phyloP scores from a whole-genome alignment of 1,284 basidiomycete species.

The Sporisorium sorghi region DNA sequence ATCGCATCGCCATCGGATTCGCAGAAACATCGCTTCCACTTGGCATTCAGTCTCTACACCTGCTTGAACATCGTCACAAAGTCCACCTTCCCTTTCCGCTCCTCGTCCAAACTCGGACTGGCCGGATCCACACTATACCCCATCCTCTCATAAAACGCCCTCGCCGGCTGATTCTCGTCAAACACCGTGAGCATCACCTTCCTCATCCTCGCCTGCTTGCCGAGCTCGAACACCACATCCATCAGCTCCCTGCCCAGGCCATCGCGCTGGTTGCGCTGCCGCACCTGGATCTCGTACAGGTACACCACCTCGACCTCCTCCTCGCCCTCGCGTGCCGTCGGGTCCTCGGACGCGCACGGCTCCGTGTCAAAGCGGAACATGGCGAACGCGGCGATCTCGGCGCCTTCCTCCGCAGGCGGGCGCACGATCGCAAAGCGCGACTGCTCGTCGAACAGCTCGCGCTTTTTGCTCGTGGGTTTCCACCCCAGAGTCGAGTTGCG shows the following conservation, averaged over 20 bases:
- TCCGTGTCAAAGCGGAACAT: constrained; percentile 52
- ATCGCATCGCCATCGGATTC: not conserved
- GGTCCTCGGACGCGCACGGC: constrained; percentile 16
- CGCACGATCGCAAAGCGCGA: constrained; percentile 44
- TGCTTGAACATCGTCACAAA: constrained; percentile 43
- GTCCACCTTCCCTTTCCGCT: constrained; percentile 16
- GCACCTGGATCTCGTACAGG: constrained; percentile 48
- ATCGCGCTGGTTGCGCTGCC: constrained; percentile 23
- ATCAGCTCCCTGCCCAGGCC: constrained; percentile 41
- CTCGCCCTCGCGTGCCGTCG: constrained; percentile 13
- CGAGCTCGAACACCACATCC: constrained; percentile 24
- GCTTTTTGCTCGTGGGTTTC: constrained; percentile 32
- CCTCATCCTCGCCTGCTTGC: constrained; percentile 8
- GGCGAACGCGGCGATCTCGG: constrained; percentile 37
- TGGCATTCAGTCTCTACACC: not conserved
- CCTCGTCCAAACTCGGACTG: constrained; percentile 17
- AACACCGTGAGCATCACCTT: constrained; percentile 53
- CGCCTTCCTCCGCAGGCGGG: constrained; percentile 20
- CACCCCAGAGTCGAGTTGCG: constrained; percentile 36
- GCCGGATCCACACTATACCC: constrained; percentile 72
- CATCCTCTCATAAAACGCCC: constrained; percentile 30
- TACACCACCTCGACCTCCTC: constrained; percentile 39
- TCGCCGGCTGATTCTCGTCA: constrained; percentile 30
- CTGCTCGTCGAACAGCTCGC: constrained; percentile 32
- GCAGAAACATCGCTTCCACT: not conserved